A percentile compares a stretch with the other conserved stretches of the same genome.
Conservation (phyloP, 1,139 yeast genomes). For the Saccharomyces hybrid region DNA sequence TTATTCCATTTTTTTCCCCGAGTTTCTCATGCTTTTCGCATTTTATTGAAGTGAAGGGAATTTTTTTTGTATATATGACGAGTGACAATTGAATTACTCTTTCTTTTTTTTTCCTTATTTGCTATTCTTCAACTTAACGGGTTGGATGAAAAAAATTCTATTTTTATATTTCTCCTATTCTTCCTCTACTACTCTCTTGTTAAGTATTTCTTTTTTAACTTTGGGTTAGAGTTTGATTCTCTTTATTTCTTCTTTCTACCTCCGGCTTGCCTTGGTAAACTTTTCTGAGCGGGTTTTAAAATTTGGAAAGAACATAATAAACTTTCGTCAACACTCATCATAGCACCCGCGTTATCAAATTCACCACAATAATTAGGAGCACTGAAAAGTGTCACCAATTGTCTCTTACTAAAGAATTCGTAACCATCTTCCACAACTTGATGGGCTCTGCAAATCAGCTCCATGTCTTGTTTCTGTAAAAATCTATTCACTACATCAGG, state of each 20-base stretch:
- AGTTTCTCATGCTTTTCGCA: neutral
- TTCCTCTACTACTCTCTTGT: neutral
- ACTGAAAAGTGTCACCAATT: constrained; percentile 83
- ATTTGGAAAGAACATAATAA: constrained; percentile 95
- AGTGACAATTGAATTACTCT: neutral
- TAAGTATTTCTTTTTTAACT: neutral
- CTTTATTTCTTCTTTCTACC: constrained; percentile 28
- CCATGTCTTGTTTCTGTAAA: constrained; percentile 93
- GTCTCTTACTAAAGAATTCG: constrained; percentile 91
- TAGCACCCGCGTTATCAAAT: constrained; percentile 96
- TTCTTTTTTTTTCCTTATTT: neutral
- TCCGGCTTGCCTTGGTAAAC: constrained; percentile 31
- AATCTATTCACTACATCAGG: constrained; percentile 95
- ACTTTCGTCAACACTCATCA: constrained; percentile 97
- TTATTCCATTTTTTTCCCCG: neutral
- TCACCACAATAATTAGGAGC: constrained; percentile 98
- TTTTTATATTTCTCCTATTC: neutral
- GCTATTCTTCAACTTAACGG: neutral
- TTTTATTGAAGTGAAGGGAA: neutral
- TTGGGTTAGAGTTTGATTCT: neutral
- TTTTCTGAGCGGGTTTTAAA: constrained; percentile 93
- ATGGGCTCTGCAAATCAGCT: constrained; percentile 93
- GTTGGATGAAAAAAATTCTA: neutral
- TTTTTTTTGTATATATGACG: neutral
- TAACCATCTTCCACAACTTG: constrained; percentile 98